Base-by-base conservation (phyloP, 1,139 yeast genomes). In the Geotrichum histeridarum region DNA sequence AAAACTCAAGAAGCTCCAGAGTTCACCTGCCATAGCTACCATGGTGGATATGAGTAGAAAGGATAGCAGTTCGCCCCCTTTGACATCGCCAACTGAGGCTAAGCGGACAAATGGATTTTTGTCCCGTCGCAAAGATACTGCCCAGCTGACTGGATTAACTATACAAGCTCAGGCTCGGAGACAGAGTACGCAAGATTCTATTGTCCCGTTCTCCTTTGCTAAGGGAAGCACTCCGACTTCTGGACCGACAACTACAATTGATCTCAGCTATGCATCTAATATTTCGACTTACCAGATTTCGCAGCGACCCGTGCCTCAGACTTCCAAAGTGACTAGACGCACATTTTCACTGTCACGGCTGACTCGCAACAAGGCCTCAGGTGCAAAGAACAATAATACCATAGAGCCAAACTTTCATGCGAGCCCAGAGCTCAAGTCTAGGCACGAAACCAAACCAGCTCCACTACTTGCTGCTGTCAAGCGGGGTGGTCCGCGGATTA, bases 261-360 rank as follows among this genome's bases (percentile, higher is more conserved):
- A 51, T 15, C 44, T 54, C n/a, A 42, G 44, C 5, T 12, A 32
- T 15, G 54, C 53, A 4, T 31, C 50, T 22, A 49, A 50, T 9
- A 42, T 54, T n/a, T 47, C 49, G 14, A 14, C 50, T 17, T 54
- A 54, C 41, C 50, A 51, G 14, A 49, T 52, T 12, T 32, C 49
- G 11, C 53, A 51, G 38, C 50, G 57, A 17, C 54, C 54, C 31
- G 50, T 51, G 8, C 57, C 54, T n/a, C 53, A 46, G 32, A 27
- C 33, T 15, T 14, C 49, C 11, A 38, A 22, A 5, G 33, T 42
- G 8, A 17, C 52, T 9, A 42, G 49, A 15, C 39, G 55, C 17
- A 48, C 57, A 6, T 51, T 54, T 37, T 51, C 54, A 4, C 35
- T 54, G 11, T 54, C 57, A 9, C 35, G 53, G 30, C 35, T 54